Percentiles rank a stretch among this genome's conserved stretches.
Evolutionary conservation across 495 filamentous ascomycete species (phyloP).

Genomic region (Cudoniella acicularis): DNA sequence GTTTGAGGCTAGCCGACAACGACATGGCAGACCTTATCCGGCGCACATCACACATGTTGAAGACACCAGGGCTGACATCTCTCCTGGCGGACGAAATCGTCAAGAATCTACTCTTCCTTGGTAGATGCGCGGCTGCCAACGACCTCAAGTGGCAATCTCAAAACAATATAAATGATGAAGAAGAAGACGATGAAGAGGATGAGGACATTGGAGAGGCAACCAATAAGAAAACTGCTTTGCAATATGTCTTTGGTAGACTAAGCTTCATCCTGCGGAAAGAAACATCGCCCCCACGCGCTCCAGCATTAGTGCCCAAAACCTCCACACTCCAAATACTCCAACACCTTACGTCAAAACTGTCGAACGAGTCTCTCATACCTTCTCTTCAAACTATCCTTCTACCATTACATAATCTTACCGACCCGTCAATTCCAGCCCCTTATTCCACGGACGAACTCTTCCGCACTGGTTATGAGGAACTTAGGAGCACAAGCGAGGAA

Average conservation of each 20-base stretch:
- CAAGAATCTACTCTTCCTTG: slow-evolving; percentile 75
- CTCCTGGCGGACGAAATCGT: slow-evolving; percentile 67
- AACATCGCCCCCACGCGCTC: slow-evolving; percentile 54
- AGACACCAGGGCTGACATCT: slow-evolving; percentile 59
- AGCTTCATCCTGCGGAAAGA: slow-evolving; percentile 77
- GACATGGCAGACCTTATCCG: slow-evolving; percentile 64
- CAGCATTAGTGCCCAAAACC: slow-evolving; percentile 65
- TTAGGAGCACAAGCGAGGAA: slow-evolving; percentile 67
- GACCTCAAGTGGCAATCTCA: slow-evolving; percentile 49
- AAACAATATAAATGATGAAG: slow-evolving; percentile 38
- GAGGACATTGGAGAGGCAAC: slow-evolving; percentile 28
- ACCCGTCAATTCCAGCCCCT: slow-evolving; percentile 66
- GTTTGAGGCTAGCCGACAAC: slow-evolving; percentile 59
- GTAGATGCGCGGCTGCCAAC: slow-evolving; percentile 62
- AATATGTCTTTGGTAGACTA: slow-evolving; percentile 71
- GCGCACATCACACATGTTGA: slow-evolving; percentile 62
- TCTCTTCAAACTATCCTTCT: slow-evolving; percentile 66
- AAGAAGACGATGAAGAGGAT: slow-evolving; percentile 34
- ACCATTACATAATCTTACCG: slow-evolving; percentile 80
- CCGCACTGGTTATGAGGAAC: slow-evolving; percentile 58
- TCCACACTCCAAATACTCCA: slow-evolving; percentile 69
- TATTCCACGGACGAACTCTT: slow-evolving; percentile 64
- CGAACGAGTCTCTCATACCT: slow-evolving; percentile 50
- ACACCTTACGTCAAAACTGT: slow-evolving; percentile 55
- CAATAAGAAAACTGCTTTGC: slow-evolving; percentile 49